Conservation (phyloP, 2,329 filamentous ascomycete species). For the Emmonsia crescens region DNA sequence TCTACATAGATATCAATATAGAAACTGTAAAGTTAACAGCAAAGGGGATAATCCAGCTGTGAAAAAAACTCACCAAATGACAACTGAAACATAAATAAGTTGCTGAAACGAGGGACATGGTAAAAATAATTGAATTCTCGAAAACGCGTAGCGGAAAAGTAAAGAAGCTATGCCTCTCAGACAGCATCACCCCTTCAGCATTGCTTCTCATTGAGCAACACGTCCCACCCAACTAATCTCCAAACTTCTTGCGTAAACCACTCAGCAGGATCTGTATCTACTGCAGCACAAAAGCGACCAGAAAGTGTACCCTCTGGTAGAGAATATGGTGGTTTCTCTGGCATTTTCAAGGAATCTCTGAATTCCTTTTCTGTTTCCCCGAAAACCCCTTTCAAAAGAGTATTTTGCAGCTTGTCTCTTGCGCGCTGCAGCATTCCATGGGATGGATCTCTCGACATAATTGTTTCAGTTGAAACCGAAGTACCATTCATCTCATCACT, state of each 20-base stretch:
- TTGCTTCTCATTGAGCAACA: constrained; percentile 22
- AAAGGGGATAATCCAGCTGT: neutral
- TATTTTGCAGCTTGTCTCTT: constrained; percentile 29
- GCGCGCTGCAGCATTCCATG: constrained; percentile 7
- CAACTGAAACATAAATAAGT: neutral
- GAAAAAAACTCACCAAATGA: neutral
- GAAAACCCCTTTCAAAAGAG: constrained; percentile 33
- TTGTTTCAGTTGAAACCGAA: neutral
- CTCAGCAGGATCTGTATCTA: constrained; percentile 34
- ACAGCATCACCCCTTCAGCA: neutral
- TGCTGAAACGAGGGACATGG: neutral
- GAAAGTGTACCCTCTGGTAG: neutral
- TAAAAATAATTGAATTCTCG: neutral
- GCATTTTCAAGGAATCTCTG: constrained; percentile 18
- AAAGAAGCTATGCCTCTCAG: neutral
- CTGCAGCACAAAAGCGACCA: constrained; percentile 7
- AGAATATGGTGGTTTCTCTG: constrained; percentile 11
- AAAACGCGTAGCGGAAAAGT: neutral
- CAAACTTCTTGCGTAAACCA: constrained; percentile 49
- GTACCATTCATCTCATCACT: neutral
- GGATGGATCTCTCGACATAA: constrained; percentile 4
- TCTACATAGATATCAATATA: neutral
- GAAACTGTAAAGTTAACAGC: neutral
- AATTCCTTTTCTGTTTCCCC: constrained; percentile 25
- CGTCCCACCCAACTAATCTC: constrained; percentile 48